Conservation (phyloP, 2,329 filamentous ascomycete genomes). For the Beauveria brongniartii region DNA sequence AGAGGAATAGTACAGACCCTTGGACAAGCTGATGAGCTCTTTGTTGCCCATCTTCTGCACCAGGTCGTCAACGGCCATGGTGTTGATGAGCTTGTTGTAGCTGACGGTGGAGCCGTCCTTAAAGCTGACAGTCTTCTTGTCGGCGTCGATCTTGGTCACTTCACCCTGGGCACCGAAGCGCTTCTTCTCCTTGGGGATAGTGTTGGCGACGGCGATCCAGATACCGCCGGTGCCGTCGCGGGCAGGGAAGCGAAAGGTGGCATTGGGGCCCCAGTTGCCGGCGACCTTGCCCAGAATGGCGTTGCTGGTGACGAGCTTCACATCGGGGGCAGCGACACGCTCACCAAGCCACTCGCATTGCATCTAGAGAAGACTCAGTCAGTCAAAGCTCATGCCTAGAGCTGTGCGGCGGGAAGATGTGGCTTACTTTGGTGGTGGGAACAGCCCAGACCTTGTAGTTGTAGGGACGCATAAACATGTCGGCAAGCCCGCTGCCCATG, state of each 20-base stretch:
- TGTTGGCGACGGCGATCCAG: slow-evolving; percentile 95
- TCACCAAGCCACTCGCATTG: slow-evolving; percentile 98
- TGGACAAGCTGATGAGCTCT: slow-evolving; percentile 73
- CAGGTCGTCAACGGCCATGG: slow-evolving; percentile 89
- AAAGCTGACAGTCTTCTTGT: slow-evolving; percentile 73
- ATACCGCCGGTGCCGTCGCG: slow-evolving; percentile 94
- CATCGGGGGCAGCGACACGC: slow-evolving; percentile 91
- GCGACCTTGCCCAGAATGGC: slow-evolving; percentile 94
- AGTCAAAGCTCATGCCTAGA: background rate
- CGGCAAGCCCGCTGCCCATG: slow-evolving; percentile 80
- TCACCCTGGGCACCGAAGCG: slow-evolving; percentile 77
- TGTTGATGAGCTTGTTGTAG: slow-evolving; percentile 86
- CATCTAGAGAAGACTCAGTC: slow-evolving; percentile 55
- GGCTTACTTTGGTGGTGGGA: slow-evolving; percentile 81
- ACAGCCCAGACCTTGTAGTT: slow-evolving; percentile 99
- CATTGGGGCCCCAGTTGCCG: slow-evolving; percentile 96
- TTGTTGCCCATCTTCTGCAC: slow-evolving; percentile 82
- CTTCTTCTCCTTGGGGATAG: slow-evolving; percentile 84
- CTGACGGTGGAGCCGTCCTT: slow-evolving; percentile 79
- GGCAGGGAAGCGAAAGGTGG: slow-evolving; percentile 96
- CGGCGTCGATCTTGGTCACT: slow-evolving; percentile 80
- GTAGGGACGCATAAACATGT: slow-evolving; percentile 98
- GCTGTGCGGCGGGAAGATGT: background rate
- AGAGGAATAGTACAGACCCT: slow-evolving; percentile 91
- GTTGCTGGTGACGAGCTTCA: slow-evolving; percentile 90